Base-by-base conservation (phyloP, 495 filamentous ascomycete species). In the Lepraria neglecta region DNA sequence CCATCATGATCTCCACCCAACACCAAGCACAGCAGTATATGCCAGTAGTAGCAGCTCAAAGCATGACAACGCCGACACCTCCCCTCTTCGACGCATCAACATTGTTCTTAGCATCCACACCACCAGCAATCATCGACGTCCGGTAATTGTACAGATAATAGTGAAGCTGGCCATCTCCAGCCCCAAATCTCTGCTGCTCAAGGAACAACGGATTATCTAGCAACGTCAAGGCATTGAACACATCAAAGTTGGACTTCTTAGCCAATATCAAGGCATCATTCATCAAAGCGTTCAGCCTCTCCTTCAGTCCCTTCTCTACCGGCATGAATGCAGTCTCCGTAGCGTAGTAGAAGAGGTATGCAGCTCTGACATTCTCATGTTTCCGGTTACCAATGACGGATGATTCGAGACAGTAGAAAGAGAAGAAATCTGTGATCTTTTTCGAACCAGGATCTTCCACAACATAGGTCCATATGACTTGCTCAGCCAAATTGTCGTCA, bases 81-180 rank as follows among this genome's bases (percentile, higher is more conserved):
- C 92, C 92, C 70, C 90, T 83, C 59, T 81, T 77, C 56, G 84
- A 83, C 57, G 82, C 81, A 70, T 95, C 90, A 17, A 88, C 74
- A 58, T 80, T 74, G 68, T 94, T 94, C 65, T 80, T 83, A 59
- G 81, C 78, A 72, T 96, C 85, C 28, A 97, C 84, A 31, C 94
- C 94, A 28, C 94, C 91, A 11, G 82, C 76, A 62, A 98, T 84
- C 10, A 85, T 85, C 47, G 85, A 81, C 10, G 91, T 87, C 40
- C 89, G 85, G 78, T 96, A 98, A 76, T 97, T 98, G 79, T 92
- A 98, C 15, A 98, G 78, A 70, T 98, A 98, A 73, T 87, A 98
- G 70, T 97, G 91, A 60, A 98, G 77, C 70, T 91, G 89, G 51
- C 94, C 94, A 69, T 98, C 94, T 17, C 94, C 94, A 7, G 87